These are phyloP conservation scores for Candida freyschussii DNA, from an alignment of 1,139 yeast genomes.

Conservation along the genomic window DNA sequence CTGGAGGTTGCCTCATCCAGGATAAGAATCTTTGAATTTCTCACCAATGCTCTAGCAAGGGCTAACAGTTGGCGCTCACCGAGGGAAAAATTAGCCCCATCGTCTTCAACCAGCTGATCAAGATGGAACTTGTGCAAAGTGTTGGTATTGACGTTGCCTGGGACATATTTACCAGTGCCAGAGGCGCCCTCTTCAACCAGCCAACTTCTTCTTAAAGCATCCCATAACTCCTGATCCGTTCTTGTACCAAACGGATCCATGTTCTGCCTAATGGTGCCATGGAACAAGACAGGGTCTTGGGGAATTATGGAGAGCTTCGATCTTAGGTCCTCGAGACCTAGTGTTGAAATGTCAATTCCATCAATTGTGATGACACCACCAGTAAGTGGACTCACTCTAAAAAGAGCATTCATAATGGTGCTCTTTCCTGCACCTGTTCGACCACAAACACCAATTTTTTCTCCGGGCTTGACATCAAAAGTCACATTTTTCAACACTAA, in stretches of 20 bases:
- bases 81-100: constrained; percentile 58
- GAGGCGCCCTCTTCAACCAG: constrained; percentile 36
- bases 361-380: constrained; percentile 53
- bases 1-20: constrained; percentile 71
- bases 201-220: constrained; percentile 51
- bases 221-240: constrained; percentile 50
- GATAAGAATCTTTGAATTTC: constrained; percentile 51
- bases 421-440: constrained; percentile 81
- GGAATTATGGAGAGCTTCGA: constrained; percentile 67
- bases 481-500: constrained; percentile 48
- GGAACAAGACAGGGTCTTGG: constrained; percentile 73
- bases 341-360: constrained; percentile 49
- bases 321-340: constrained; percentile 56
- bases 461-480: constrained; percentile 43
- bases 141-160: constrained; percentile 15
- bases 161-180: constrained; percentile 13
- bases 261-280: constrained; percentile 60
- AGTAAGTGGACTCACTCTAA: constrained; percentile 53
- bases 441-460: constrained; percentile 72
- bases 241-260: constrained; percentile 59
- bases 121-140: constrained; percentile 49
- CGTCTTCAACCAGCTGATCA: constrained; percentile 54
- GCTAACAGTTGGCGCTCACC: constrained; percentile 67
- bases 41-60: constrained; percentile 60
- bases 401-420: constrained; percentile 62